Evolutionary conservation across 2,329 filamentous ascomycete genomes (phyloP).

Genomic region (Colletotrichum liaoningense): DNA sequence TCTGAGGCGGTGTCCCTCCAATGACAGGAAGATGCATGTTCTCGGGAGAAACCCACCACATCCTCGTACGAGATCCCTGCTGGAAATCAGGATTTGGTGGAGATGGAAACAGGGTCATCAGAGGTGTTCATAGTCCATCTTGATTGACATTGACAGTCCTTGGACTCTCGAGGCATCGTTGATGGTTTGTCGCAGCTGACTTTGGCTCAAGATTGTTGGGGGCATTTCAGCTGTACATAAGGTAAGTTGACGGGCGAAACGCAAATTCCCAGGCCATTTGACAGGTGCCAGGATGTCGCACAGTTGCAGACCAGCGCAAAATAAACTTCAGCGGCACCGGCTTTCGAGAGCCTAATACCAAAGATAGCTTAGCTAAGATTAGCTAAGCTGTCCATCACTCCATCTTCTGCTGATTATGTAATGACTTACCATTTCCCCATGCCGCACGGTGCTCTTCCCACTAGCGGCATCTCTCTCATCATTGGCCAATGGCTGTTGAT

Average conservation of each 20-base stretch:
- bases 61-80: conserved; percentile 12
- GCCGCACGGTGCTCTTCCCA: neutral
- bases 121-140: neutral
- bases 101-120: neutral
- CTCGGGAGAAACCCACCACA: conserved; percentile 29
- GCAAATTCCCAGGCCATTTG: neutral
- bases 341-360: neutral
- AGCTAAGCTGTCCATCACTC: too few relatives aligned
- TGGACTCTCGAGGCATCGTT: neutral
- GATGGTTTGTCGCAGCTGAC: neutral
- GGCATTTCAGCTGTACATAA: neutral
- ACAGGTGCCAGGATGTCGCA: neutral
- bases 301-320: neutral
- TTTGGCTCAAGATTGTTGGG: neutral
- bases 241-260: neutral
- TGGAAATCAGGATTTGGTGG: conserved; percentile 1
- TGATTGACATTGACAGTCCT: neutral
- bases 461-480: neutral
- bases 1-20: conserved; percentile 27
- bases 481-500: neutral
- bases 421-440: too few relatives aligned
- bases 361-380: too few relatives aligned
- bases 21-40: conserved; percentile 23
- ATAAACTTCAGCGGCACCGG: neutral
- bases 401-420: neutral